Base-by-base conservation (phyloP, 441 rosid genomes). In the Erodium trifolium region DNA sequence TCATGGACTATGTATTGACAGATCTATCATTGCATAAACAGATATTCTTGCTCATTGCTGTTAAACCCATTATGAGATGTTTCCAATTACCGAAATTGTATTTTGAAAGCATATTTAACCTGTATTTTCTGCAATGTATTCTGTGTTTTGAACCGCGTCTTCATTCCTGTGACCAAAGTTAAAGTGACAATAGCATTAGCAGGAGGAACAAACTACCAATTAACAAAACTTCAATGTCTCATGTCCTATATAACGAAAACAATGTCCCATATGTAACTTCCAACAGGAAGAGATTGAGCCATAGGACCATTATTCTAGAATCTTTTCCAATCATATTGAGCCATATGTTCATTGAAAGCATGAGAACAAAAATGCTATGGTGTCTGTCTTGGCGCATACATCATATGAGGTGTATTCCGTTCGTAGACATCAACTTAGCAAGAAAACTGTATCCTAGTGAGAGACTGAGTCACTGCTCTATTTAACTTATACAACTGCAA, bases 81-180 rank as follows among this genome's bases (percentile, higher is more conserved):
- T 12, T 51, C 4, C 18, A 67, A 19, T 16, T 49, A 39, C 11
- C 1, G 18, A 47, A 60, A 68, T 55, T 37, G 66, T 31, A 19
- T 43, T 23, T 53, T 65, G 63, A 65, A 60, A 45, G 57, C 71
- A 78, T 67, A 65, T 16, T 64, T 60, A 68, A 87, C 92, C 87
- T 83, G 73, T 80, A 71, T 80, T 77, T 77, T 78, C 89, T 72
- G 76, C 79, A 75, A 78, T 53, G 62, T 34, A 75, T 73, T 71
- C 43, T 71, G 73, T 64, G 67, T 71, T 76, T 23, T 75, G 80
- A 47, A 72, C 69, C 31, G 39, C 66, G 63, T 55, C 74, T 71
- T 70, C 76, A 72, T 63, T 70, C 80, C 87, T 82, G 71, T 35
- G 67, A 34, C 62, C 67, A 78, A 69, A 73, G 63, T 65, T 31